Conservation (phyloP, 1,284 basidiomycete species). For the Fistulina hepatica region DNA sequence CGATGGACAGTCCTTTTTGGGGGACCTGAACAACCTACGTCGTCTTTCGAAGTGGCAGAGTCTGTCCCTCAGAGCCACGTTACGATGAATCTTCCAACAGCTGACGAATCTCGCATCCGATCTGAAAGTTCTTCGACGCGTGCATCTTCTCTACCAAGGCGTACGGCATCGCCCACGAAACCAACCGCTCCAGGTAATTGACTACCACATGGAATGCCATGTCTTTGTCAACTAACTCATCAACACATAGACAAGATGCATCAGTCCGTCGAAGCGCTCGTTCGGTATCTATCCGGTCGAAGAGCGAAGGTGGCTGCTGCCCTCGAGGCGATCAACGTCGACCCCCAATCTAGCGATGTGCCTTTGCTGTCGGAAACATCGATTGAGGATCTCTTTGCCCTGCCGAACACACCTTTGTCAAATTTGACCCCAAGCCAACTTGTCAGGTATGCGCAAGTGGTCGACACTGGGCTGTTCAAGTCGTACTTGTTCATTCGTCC, state of each 20-base stretch:
- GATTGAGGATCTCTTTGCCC: slow-evolving; percentile 58
- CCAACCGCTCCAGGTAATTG: no score
- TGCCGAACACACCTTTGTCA: slow-evolving; percentile 61
- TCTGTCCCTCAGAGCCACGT: no score
- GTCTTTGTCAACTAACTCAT: no score
- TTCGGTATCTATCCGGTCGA: slow-evolving; percentile 72
- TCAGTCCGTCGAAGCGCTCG: slow-evolving; percentile 58
- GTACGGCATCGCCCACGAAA: no score
- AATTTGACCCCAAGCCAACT: slow-evolving; percentile 71
- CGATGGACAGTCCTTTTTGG: slow-evolving; percentile 86
- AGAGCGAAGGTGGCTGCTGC: slow-evolving; percentile 76
- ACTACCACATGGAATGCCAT: no score
- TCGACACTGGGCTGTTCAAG: slow-evolving; percentile 95
- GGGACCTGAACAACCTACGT: slow-evolving; percentile 40
- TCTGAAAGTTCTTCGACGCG: no score
- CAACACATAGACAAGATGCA: slow-evolving; percentile 39
- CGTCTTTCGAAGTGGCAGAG: no score
- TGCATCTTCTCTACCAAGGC: not conserved
- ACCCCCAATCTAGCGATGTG: slow-evolving; percentile 50
- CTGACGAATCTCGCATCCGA: slow-evolving; percentile 33
- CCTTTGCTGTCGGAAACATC: slow-evolving; percentile 58
- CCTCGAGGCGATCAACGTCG: slow-evolving; percentile 57
- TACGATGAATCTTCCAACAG: slow-evolving; percentile 18
- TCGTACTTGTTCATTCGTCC: slow-evolving; percentile 82
- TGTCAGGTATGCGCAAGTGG: slow-evolving; percentile 81